Evolutionary conservation across 768 basidiomycete genomes (phyloP).

Genomic region (Suillus subluteus): DNA sequence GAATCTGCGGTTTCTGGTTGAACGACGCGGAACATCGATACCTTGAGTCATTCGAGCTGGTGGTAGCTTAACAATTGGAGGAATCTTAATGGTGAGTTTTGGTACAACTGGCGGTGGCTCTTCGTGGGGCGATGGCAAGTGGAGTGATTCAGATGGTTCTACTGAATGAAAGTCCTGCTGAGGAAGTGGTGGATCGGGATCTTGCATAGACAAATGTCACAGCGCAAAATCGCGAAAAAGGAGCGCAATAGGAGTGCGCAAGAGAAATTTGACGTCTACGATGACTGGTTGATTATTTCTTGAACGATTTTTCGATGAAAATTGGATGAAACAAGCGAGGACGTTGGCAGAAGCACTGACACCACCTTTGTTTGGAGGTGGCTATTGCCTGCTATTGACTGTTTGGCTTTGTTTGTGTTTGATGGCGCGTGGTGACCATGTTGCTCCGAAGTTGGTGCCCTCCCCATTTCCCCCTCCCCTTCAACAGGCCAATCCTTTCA

Average conservation of each 20-base stretch:
- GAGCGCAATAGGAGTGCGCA: not conserved
- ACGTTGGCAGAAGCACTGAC: constrained; percentile 25
- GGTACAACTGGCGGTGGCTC: not conserved
- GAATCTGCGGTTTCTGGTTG: constrained; percentile 24
- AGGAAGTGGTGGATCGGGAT: constrained; percentile 11
- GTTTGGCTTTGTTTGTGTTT: constrained; percentile 33
- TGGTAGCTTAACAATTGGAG: constrained; percentile 21
- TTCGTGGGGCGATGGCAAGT: not conserved
- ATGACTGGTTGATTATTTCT: not conserved
- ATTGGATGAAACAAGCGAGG: constrained; percentile 2
- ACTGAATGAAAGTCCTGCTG: constrained; percentile 2
- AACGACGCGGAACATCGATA: constrained; percentile 26
- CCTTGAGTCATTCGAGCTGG: constrained; percentile 11
- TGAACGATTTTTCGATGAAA: not conserved
- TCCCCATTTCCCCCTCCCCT: constrained; percentile 27
- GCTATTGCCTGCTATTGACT: constrained; percentile 31
- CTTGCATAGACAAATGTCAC: constrained; percentile 16
- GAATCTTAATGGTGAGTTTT: constrained; percentile 25
- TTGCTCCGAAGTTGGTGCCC: constrained; percentile 28
- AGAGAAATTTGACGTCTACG: not conserved
- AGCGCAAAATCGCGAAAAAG: constrained; percentile 10
- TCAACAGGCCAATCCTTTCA: constrained; percentile 21
- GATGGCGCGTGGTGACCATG: constrained; percentile 18
- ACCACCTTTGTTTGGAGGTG: constrained; percentile 37
- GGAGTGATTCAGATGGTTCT: constrained; percentile 5